Conservation (phyloP, 768 basidiomycete species). For the Suillus discolor region DNA sequence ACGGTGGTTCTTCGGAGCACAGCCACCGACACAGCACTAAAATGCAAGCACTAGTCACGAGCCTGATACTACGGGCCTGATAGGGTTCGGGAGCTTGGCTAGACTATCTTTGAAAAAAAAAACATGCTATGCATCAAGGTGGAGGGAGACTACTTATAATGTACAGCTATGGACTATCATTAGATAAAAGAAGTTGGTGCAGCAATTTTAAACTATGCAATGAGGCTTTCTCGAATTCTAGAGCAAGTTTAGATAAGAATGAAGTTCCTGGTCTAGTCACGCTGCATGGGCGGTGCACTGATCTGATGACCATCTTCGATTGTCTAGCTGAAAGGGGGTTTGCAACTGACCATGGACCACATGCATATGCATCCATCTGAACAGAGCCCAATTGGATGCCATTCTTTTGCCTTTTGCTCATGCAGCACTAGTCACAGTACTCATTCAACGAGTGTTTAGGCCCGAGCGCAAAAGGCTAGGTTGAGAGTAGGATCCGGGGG, state of each 20-base stretch:
- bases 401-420: no score
- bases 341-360: no score
- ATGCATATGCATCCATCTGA: no score
- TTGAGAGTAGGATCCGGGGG: no score
- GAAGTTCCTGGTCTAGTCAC: background rate
- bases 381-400: no score
- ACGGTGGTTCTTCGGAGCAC: constrained; percentile 3
- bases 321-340: no score
- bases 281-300: background rate
- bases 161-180: background rate
- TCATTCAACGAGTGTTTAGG: no score
- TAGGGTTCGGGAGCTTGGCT: background rate
- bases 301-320: no score
- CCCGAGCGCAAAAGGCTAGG: no score
- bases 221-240: background rate
- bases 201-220: background rate
- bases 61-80: background rate
- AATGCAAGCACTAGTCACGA: background rate
- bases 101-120: background rate
- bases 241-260: background rate
- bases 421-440: no score
- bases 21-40: constrained; percentile 5
- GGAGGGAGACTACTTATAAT: background rate
- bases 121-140: background rate
- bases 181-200: background rate